Conservation (phyloP, 2,329 filamentous ascomycete species). For the Grosmannia penicillata region DNA sequence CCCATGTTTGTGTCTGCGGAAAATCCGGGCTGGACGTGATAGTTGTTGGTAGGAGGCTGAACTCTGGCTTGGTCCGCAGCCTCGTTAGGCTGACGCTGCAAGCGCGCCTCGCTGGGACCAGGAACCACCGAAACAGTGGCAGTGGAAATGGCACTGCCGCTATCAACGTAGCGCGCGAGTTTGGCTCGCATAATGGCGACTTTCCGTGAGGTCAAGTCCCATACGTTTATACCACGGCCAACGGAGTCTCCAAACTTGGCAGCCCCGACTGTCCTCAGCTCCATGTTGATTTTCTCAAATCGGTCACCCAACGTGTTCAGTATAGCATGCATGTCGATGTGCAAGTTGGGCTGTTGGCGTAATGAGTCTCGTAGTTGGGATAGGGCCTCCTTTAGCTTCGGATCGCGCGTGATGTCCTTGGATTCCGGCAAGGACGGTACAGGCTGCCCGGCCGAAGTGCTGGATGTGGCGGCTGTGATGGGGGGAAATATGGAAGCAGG, state of each 20-base stretch:
- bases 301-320: conserved; percentile 24
- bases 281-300: conserved; percentile 27
- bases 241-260: conserved; percentile 11
- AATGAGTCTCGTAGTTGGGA: conserved; percentile 25
- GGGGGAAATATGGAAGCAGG: not conserved
- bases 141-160: too few species aligned
- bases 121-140: too few species aligned
- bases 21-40: too few species aligned
- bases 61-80: too few species aligned
- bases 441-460: not conserved
- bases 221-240: conserved; percentile 26
- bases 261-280: conserved; percentile 17
- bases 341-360: conserved; percentile 26
- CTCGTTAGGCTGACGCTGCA: too few species aligned
- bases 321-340: conserved; percentile 28
- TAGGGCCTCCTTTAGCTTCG: conserved; percentile 23
- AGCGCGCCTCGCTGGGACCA: too few species aligned
- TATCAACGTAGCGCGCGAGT: conserved; percentile 31
- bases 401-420: conserved; percentile 18
- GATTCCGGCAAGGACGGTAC: not conserved
- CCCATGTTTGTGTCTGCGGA: too few species aligned
- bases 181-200: conserved; percentile 30
- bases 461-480: not conserved
- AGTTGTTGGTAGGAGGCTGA: too few species aligned
- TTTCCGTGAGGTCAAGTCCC: conserved; percentile 32